Evolutionary conservation across 805 yeast genomes (phyloP), one percentile per base, ranked within the genome.

Genomic region (Zygoascus biomembranicola): DNA sequence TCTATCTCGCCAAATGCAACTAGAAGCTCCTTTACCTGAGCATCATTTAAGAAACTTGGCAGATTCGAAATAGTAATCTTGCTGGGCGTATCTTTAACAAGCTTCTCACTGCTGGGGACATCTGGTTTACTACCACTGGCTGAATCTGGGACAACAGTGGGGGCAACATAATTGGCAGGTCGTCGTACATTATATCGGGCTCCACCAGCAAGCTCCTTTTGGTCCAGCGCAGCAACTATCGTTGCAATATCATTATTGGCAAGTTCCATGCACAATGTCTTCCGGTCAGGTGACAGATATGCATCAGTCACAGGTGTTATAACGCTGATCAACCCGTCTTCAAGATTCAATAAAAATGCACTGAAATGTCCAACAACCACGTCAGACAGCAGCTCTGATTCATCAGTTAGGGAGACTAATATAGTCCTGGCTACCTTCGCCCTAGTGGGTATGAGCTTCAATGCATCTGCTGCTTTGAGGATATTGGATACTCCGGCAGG

Each of bases 201-300:
- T 8, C 28, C 18, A 13, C 51, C 55, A n/a, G 35, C 20, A 3
- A 35, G 19, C 5, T 41, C 18, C n/a, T 28, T 50, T 31, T 51
- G 67, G 1, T 72, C 71, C 52, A 72, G 68, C 28, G 84, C 72
- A 20, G 73, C 66, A 0, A 78, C 71, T 0, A 79, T 64, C 0
- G 92, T 84, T 0, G 92, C 84, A 49, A 78, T 71, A 19, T 70
- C 67, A 45, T 77, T 68, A 39, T 74, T 75, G 10, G 75, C 69
- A 51, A 86, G 76, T 57, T 79, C 82, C 9, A 86, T 61, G 1
- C 82, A 68, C 45, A 81, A 65, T 5, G 63, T 66, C 42, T 32
- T 43, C 37, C 26, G 26, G 35, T 53, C 52, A 43, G 48, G 39
- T 18, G 57, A 51, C 5, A 43, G 14, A 26, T 42, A 28, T 8